Evolutionary conservation across 2,329 filamentous ascomycete species (phyloP).

Genomic region (Chaetomium globosum): DNA sequence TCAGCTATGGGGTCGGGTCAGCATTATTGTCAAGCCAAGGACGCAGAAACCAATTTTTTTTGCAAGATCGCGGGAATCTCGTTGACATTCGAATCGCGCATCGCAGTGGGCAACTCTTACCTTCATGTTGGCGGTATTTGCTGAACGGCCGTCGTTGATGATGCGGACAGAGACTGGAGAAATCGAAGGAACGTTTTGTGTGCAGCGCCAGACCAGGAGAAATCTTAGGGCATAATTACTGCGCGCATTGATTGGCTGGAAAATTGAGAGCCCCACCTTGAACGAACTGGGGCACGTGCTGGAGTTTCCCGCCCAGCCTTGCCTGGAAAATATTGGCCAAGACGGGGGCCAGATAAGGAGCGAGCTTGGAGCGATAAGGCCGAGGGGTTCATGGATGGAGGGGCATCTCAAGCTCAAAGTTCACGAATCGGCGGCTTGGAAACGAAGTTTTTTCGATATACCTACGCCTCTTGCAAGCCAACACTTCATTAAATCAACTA

Average conservation of each 20-base stretch:
- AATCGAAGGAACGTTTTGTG: conserved; percentile 39
- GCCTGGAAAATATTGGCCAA: conserved; percentile 11
- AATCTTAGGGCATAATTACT: conserved; percentile 38
- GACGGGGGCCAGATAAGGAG: not conserved
- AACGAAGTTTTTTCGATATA: not conserved
- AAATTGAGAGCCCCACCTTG: not conserved
- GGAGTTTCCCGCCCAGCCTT: conserved; percentile 14
- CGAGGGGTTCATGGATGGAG: conserved; percentile 15
- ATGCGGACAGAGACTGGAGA: conserved; percentile 34
- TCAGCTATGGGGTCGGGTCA: conserved; percentile 54
- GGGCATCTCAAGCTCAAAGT: not conserved
- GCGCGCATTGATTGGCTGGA: conserved; percentile 30
- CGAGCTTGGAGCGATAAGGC: conserved; percentile 4
- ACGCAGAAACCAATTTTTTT: not conserved
- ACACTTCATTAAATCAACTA: not conserved
- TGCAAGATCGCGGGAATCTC: conserved; percentile 2
- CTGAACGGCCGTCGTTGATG: conserved; percentile 37
- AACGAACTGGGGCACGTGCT: conserved; percentile 1
- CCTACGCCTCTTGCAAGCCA: not conserved
- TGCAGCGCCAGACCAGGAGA: conserved; percentile 28
- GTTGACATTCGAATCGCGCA: conserved; percentile 3
- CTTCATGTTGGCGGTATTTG: conserved; percentile 40
- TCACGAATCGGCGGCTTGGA: not conserved
- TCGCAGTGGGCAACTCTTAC: conserved; percentile 26
- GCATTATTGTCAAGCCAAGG: conserved; percentile 22